Evolutionary conservation across 768 basidiomycete genomes (phyloP), one percentile per base, ranked within the genome.

Genomic region (Obba rivulosa): DNA sequence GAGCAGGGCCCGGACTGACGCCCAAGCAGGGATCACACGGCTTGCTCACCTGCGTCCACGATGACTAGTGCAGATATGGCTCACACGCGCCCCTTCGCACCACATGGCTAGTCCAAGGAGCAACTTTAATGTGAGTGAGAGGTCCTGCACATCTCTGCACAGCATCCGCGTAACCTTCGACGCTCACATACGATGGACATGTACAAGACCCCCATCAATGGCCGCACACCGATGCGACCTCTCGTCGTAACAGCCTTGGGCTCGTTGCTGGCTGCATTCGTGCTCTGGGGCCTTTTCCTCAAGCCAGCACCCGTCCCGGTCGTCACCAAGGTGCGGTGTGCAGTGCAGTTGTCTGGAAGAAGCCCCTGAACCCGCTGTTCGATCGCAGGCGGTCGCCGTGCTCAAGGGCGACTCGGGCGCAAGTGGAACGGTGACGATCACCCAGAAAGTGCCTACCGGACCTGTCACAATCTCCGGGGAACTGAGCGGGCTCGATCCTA

Each of bases 361-460:
- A 10, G 3, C 22, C 18, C 4, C 8, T 14, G 17, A 11, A 31
- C 14, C 11, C 11, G 24, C 7, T 24, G 18, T 22, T 18, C 36
- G 21, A 7, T 20, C 23, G 22, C 56, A 81, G 80, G 80, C 80
- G 21, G 68, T 76, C 31, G 85, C 75, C 2, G 75, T 87, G 36
- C 67, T 91, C 52, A 74, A 71, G 45, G 84, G 85, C 35, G 75
- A 76, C 56, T 77, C 80, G 3, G 63, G 66, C 38, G 83, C 85
- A 43, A 65, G 69, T 35, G 89, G 90, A 35, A 79, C 74, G 3
- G 77, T 90, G 50, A 73, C 70, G 35, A 89, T 92, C 64, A 69
- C 73, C 23, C 88, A 91, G 63, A 46, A 69, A 2, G 61, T 69
- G 16, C 62, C 64, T 51, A 62, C 60, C 46, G 75, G 73, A 2